Conservation (phyloP, 2,329 filamentous ascomycete genomes). For the Anthostomella pinea region DNA sequence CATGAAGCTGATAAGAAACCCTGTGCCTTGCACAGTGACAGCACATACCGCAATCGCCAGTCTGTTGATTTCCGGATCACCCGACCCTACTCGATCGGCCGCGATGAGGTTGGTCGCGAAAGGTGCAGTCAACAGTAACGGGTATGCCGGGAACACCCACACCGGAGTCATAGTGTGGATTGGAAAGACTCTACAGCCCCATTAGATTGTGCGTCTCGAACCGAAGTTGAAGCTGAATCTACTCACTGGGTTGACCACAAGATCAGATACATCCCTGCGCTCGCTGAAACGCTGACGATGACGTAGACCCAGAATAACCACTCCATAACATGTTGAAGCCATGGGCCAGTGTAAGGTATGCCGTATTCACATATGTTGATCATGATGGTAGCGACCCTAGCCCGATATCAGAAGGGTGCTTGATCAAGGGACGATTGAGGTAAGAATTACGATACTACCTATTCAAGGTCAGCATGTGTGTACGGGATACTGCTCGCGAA, state of each 20-base stretch:
- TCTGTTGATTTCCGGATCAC: constrained; percentile 35
- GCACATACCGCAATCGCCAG: constrained; percentile 48
- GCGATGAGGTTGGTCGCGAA: constrained; percentile 61
- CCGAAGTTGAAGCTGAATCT: neutral
- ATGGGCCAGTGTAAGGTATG: constrained; percentile 56
- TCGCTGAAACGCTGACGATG: constrained; percentile 63
- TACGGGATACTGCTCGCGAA: neutral
- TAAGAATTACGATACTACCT: constrained; percentile 32
- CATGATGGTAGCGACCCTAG: constrained; percentile 69
- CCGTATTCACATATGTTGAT: constrained; percentile 80
- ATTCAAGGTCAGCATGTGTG: constrained; percentile 6
- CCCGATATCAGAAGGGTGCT: constrained; percentile 18
- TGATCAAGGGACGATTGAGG: constrained; percentile 22
- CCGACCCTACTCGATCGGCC: constrained; percentile 32
- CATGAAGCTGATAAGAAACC: constrained; percentile 64
- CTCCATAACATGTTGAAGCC: constrained; percentile 59
- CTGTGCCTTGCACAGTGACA: constrained; percentile 51
- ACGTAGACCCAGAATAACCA: constrained; percentile 74
- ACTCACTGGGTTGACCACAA: constrained; percentile 61
- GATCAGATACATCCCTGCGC: constrained; percentile 70
- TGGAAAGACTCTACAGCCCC: constrained; percentile 54
- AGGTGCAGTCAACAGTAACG: constrained; percentile 72
- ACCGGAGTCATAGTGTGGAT: constrained; percentile 84
- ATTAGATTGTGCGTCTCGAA: neutral
- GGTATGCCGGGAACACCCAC: constrained; percentile 86